A percentile compares a stretch with the other conserved stretches of the same genome.
These are phyloP conservation scores for Fusarium sp. DNA, from an alignment of 2,329 filamentous ascomycete species.

Conservation along the genomic window DNA sequence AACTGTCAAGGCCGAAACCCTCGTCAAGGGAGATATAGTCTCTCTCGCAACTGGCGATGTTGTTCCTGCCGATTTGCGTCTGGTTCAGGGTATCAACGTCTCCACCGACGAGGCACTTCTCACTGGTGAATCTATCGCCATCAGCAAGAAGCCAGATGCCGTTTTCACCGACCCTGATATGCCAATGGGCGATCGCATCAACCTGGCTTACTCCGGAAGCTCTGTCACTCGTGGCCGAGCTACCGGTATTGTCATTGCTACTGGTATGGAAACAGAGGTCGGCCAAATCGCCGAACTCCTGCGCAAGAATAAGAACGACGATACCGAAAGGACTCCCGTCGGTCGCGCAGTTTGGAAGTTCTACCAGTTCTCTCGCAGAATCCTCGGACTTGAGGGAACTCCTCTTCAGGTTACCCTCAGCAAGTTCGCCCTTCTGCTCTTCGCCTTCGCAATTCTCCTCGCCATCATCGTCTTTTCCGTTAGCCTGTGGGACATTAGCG, in stretches of 20 bases:
- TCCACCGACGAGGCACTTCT: conserved; percentile 81
- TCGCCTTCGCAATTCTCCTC: conserved; percentile 74
- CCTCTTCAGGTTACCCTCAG: conserved; percentile 87
- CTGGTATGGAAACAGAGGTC: conserved; percentile 80
- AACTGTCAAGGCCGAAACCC: conserved; percentile 63
- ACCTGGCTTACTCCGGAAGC: conserved; percentile 77
- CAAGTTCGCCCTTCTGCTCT: conserved; percentile 85
- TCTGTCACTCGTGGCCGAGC: conserved; percentile 78
- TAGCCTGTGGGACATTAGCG: conserved; percentile 63
- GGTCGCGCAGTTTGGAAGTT: conserved; percentile 56
- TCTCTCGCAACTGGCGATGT: conserved; percentile 73
- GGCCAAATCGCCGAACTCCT: conserved; percentile 80
- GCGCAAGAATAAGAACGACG: conserved; percentile 64
- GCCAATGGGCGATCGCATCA: conserved; percentile 75
- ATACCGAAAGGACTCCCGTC: conserved; percentile 55
- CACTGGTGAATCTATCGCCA: conserved; percentile 78
- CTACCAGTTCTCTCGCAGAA: conserved; percentile 59
- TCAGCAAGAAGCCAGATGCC: conserved; percentile 71
- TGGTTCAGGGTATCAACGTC: conserved; percentile 76
- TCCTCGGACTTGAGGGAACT: conserved; percentile 78
- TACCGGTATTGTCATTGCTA: conserved; percentile 74
- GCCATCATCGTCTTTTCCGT: conserved; percentile 71
- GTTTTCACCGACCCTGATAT: conserved; percentile 65
- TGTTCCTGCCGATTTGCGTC: conserved; percentile 75
- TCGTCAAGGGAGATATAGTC: conserved; percentile 76